Evolutionary conservation across 345 rosid species (phyloP), one percentile per base, ranked within the genome.

Genomic region (Syzygium aqueum): DNA sequence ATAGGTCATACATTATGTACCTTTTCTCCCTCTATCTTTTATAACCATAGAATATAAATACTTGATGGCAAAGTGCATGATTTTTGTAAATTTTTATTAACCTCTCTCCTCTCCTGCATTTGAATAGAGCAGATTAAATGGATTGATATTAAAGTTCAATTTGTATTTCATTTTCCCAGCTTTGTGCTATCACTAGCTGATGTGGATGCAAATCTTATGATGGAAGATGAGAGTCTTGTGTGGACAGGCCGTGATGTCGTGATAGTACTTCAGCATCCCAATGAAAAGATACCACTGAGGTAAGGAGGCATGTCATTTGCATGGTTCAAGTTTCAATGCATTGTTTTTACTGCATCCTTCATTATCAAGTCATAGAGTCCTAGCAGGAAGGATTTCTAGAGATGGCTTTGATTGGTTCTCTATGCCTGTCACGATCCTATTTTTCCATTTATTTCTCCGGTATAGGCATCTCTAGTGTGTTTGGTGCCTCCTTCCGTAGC

Each of bases 161-260:
- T 85, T 19, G 51, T 28, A 77, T 67, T 77, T 87, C 77, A 27
- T 87, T 87, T 54, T 86, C 89, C 87, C 94, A 97, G 99, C 90
- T 97, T 96, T 92, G 96, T 97, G 90, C 93, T 97, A 85, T 97
- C 99, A 23, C 92, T 97, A 90, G 98, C 98, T 61, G 99, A 97
- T 91, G 98, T 96, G 89, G 99, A 97, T 85, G 92, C 95, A 82
- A 90, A 89, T 86, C 99, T 96, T 87, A 93, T 94, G 98, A 95
- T 97, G 99, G 99, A 97, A 91, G 99, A 96, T 85, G 99, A 95
- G 88, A 95, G 98, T 93, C 96, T 97, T 84, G 98, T 97, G 86
- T 97, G 99, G 99, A 95, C 99, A 23, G 93, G 95, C 90, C 95
- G 89, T 73, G 99, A 96, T 92, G 99, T 95, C 85, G 97, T 94